Percentiles rank a stretch among this genome's conserved stretches.
Evolutionary conservation across 257 asterid genomes (phyloP).

Genomic region (Galeopsis tetrahit): DNA sequence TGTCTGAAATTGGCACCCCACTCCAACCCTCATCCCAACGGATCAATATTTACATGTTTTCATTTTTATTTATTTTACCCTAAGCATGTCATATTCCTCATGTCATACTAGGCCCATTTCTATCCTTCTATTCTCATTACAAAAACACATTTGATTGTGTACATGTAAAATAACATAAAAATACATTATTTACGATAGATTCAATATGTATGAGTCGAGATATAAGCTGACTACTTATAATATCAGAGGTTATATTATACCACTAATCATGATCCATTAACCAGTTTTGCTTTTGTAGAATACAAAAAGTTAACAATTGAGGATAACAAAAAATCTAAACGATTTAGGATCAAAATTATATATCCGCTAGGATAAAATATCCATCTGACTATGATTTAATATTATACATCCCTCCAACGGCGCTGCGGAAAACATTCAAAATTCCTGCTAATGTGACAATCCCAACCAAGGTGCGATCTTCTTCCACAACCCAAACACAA

Average conservation of each 20-base stretch:
- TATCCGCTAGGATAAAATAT: slow-evolving; percentile 31
- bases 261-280: neutral
- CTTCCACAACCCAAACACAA: slow-evolving; percentile 80
- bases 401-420: slow-evolving; percentile 29
- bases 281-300: neutral
- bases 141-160: too few relatives aligned
- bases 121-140: too few relatives aligned
- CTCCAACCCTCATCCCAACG: too few relatives aligned
- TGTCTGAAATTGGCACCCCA: too few relatives aligned
- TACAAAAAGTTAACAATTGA: neutral
- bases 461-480: slow-evolving; percentile 63
- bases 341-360: neutral
- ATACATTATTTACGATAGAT: too few relatives aligned
- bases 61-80: neutral
- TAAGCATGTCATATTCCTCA: neutral
- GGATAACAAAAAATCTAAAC: neutral
- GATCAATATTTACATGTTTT: too few relatives aligned
- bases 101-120: too few relatives aligned
- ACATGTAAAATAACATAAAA: too few relatives aligned
- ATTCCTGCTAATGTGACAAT: slow-evolving; percentile 67
- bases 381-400: slow-evolving; percentile 34
- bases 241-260: neutral
- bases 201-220: too few relatives aligned
- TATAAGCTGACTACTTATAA: neutral
- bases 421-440: slow-evolving; percentile 55